phyloP scores from a whole-genome alignment of 2,329 filamentous ascomycete genomes.

The Ophiostoma himal-ulmi region DNA sequence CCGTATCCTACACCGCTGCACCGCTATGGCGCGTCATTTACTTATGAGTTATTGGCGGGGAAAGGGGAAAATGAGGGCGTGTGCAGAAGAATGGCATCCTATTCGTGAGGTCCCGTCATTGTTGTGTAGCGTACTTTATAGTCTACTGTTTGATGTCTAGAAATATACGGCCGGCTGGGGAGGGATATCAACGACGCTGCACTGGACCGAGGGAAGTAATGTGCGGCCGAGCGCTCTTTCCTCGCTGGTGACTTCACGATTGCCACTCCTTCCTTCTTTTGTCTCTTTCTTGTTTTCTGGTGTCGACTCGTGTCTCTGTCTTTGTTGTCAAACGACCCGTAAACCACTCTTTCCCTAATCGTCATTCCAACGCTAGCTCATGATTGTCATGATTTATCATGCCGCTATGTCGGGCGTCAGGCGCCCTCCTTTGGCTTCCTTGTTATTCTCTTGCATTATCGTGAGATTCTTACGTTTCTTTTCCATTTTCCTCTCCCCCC shows the following conservation, averaged over 20 bases:
- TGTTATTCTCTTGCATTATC: not conserved
- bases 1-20: conserved; percentile 16
- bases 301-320: not conserved
- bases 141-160: not conserved
- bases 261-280: not conserved
- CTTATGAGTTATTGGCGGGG: not conserved
- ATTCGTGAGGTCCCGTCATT: conserved; percentile 16
- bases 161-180: not conserved
- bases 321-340: not conserved
- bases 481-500: not conserved
- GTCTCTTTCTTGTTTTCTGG: not conserved
- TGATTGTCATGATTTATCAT: not conserved
- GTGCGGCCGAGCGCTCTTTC: conserved; percentile 11
- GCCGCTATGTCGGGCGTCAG: not conserved
- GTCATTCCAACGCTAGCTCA: not conserved
- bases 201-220: conserved; percentile 1
- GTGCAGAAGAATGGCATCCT: conserved; percentile 16
- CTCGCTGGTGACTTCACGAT: not conserved
- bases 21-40: conserved; percentile 15
- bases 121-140: not conserved
- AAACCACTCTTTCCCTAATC: not conserved
- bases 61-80: conserved; percentile 10
- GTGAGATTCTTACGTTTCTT: not conserved
- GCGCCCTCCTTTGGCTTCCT: conserved; percentile 4
- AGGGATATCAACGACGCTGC: not conserved